Percentiles rank a stretch among this genome's conserved stretches.
phyloP scores from a whole-genome alignment of 495 filamentous ascomycete genomes.

The Aspergillus steynii region DNA sequence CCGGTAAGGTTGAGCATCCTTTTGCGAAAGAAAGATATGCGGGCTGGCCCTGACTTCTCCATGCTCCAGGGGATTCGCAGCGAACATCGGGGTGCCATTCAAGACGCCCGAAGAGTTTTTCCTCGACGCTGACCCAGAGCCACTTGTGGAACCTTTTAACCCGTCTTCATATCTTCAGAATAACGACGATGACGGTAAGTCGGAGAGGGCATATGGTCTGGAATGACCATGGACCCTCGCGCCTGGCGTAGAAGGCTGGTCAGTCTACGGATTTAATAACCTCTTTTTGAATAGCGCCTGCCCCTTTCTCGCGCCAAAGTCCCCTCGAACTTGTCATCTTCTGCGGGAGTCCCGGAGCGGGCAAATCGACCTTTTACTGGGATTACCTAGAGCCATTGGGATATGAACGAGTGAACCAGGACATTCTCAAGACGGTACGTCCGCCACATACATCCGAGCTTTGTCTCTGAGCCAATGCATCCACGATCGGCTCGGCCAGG shows the following conservation, averaged over 20 bases:
- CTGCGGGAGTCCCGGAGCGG: conserved; percentile 83
- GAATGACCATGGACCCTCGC: background rate
- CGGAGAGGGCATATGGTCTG: background rate
- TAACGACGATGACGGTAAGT: conserved; percentile 37
- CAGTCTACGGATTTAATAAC: background rate
- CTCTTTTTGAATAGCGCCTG: conserved; percentile 12
- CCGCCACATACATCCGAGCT: conserved; percentile 4
- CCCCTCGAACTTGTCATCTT: conserved; percentile 77
- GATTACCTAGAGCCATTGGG: conserved; percentile 73
- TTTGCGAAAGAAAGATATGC: background rate
- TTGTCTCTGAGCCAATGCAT: background rate
- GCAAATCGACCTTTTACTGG: conserved; percentile 91
- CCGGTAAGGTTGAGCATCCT: conserved; percentile 47
- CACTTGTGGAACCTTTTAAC: conserved; percentile 69
- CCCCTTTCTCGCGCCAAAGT: conserved; percentile 61
- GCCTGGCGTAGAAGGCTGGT: background rate
- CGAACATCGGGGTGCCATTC: conserved; percentile 78
- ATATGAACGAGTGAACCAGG: conserved; percentile 88
- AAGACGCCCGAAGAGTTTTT: conserved; percentile 92
- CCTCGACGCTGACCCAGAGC: conserved; percentile 59
- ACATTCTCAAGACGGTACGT: conserved; percentile 76
- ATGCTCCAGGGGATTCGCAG: conserved; percentile 62
- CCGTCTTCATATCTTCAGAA: conserved; percentile 51
- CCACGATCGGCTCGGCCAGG: background rate
- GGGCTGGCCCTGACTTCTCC: conserved; percentile 6